Evolutionary conservation across 352 stramenopile species (phyloP), one percentile per base, ranked within the genome.

Genomic region (Phytophthora quininea): DNA sequence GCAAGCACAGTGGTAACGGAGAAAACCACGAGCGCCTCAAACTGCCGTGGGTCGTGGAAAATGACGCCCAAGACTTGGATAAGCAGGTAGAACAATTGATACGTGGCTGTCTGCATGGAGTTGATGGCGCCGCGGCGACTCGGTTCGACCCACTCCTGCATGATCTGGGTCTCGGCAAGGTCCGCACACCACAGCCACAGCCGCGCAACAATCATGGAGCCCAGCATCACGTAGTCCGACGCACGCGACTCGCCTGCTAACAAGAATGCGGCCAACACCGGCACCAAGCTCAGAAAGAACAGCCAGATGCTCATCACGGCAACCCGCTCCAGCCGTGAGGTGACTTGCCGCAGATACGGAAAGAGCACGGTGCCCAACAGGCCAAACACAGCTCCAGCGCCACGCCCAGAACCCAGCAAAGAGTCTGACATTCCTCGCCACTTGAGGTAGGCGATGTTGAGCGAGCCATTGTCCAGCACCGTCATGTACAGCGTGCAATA

Each of bases 391-490:
- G 80, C 82, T 12, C 82, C 80, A 19, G 73, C 73, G 11, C 82
- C 82, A 33, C 74, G 76, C 50, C 73, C 76, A 3, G 58, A 62
- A 8, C 79, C 81, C 12, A 88, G 54, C 15, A 88, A 50, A 5
- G 79, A 82, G 37, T 80, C 67, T 3, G 79, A 62, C 45, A 91
- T 68, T 38, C 82, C 82, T 15, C 82, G 71, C 82, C 82, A 91
- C 53, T 88, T 86, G 38, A 91, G 71, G 49, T 91, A 91, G 30
- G 82, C 78, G 14, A 69, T 86, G 58, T 87, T 89, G 10, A 91
- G 58, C 35, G 75, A 76, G 3, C 76, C 69, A n/a, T 76, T 73
- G 45, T 77, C 58, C 33, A 91, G 52, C 40, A 91, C 70, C 30
- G 82, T 91, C 80, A 89, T 89, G 55, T 86, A 87, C 31, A 91